Base-by-base conservation (phyloP, 1,284 basidiomycete species). In the Leccinum subfulvum region DNA sequence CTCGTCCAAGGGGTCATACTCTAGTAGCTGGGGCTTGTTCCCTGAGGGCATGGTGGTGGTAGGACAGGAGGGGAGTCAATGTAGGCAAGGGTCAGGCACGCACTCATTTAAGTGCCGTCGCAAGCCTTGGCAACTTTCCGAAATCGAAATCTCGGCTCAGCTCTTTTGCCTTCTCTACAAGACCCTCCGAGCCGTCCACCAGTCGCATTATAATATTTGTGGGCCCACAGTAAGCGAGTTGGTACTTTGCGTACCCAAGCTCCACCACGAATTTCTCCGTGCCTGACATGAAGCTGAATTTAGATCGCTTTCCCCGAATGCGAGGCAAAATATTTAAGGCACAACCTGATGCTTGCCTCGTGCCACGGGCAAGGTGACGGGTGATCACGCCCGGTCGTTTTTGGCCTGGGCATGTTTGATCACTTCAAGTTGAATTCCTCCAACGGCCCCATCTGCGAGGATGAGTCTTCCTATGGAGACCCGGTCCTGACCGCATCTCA, bases 1-100 rank as follows among this genome's bases (percentile, higher is more conserved):
- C 39, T 82, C 81, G 71, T 87, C 83, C 65, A 91, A 80, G n/a
- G 89, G 88, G 76, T 90, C 89, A 69, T 62, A 65, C 10, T 74
- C 75, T 0, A 44, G 1, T 0, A 44, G 2, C 10, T 56, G 37
- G 21, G 61, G 9, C 37, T 63, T 74, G 49, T 26, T 61, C 59
- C 58, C 62, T 14, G 67, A 33, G 59, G 65, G 65, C 73, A 75
- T 75, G 60, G 53, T 62, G 59, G 62, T 55, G 57, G 57, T 14
- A 54, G 57, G 58, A 49, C 58, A n/a, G 55, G 59, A 55, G 57
- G 13, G 56, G 57, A 58, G 33, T 8, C 57, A 63, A 62, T 62
- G 62, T 10, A 49, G 16, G 9, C 16, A 57, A 57, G 57, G 58
- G 51, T n/a, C 68, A 72, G 68, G 70, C 70, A 71, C 68, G 44